Evolutionary conservation across 768 basidiomycete species (phyloP), one percentile per base, ranked within the genome.

Genomic region (Cystofilobasidium ferigula): DNA sequence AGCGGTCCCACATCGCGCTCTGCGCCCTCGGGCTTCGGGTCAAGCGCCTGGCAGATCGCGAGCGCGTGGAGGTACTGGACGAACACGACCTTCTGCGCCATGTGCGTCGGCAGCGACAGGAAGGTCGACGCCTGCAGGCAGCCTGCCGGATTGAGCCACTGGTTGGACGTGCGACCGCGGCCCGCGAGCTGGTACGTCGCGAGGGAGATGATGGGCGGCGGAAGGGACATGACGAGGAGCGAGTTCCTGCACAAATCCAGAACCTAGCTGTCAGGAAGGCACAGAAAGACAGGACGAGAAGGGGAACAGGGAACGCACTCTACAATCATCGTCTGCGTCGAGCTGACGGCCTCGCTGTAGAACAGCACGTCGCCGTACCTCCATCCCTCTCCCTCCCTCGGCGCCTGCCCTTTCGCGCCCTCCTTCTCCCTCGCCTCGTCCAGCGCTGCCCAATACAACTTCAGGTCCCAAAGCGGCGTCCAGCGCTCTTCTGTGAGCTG

Each of bases 301-400:
- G 62, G 48, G 54, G 36, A 48, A 40, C 12, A 20, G 9, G 12
- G 35, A 22, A 76, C 86, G 76, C 69, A 92, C 94, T 85, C 88
- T 73, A 95, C 89, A 6, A 98, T 79, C 82, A 97, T 83, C 2
- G 90, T 92, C 74, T 98, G 95, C 0, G 94, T 98, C 70, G 89
- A 92, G 1, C 90, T 90, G 14, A 99, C 87, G 0, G 84, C 84
- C 74, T 95, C 89, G 36, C 87, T 86, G 69, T 97, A 97, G 12
- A 93, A 70, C 34, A 97, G 73, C 42, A 83, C 81, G 67, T 93
- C 89, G 0, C 92, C 92, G 5, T 87, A 74, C 2, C 82, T 81
- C 67, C 71, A 71, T 38, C 36, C 12, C 12, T 68, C 64, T 1
- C 45, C 47, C 35, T 53, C 32, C 5, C 3, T 13, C 22, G 38